Conservation (phyloP, 169 alveolate genomes). For the Cyclospora cayetanensis region DNA sequence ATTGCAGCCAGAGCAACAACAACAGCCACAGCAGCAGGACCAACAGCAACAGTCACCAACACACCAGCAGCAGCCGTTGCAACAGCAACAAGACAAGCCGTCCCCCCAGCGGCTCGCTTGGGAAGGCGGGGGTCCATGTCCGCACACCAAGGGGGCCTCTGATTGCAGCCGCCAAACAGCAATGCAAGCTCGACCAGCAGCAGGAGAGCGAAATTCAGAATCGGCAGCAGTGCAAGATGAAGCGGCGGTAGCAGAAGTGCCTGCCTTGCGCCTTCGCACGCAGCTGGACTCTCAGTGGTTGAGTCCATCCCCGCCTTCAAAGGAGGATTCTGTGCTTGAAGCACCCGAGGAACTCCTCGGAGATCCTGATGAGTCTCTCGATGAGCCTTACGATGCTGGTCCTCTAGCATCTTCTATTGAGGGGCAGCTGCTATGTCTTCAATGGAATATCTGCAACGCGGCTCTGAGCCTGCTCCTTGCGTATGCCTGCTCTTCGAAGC, state of each 20-base stretch:
- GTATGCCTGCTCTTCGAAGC: conserved; percentile 26
- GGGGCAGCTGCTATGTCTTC: conserved; percentile 40
- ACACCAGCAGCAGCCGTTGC: conserved; percentile 40
- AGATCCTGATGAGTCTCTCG: background rate
- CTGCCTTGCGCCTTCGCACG: background rate
- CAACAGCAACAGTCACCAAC: background rate
- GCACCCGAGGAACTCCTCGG: background rate
- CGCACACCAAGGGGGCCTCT: background rate
- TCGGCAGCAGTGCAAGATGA: background rate
- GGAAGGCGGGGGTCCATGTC: background rate
- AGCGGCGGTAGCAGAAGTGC: background rate
- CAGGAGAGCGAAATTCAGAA: background rate
- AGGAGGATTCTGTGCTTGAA: background rate
- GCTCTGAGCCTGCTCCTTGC: conserved; percentile 40
- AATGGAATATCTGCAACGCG: conserved; percentile 50
- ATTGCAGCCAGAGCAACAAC: background rate
- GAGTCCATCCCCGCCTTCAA: background rate
- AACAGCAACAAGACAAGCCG: background rate
- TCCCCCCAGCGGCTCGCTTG: background rate
- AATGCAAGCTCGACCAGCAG: background rate
- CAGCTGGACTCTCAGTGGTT: background rate
- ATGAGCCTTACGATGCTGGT: background rate
- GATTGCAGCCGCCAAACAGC: background rate
- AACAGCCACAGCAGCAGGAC: background rate
- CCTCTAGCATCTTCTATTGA: conserved; percentile 13